phyloP scores from a whole-genome alignment of 2,329 filamentous ascomycete species.

The Apiospora saccharicola region DNA sequence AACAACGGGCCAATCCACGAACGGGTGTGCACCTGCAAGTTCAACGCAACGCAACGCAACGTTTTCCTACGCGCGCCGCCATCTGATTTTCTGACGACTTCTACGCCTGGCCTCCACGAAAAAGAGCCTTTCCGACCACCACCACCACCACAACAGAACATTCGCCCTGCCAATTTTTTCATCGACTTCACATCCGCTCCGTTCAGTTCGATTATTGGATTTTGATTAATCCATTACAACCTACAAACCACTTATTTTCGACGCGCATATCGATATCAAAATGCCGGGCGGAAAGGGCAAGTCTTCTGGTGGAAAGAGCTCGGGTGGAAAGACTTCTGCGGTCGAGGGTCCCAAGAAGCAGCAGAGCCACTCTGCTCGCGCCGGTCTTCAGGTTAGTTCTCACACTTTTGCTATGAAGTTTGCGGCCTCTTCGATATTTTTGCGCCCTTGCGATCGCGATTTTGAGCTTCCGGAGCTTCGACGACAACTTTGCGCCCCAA shows the following conservation, averaged over 20 bases:
- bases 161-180: background rate
- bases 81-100: conserved; percentile 24
- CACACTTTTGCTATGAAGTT: conserved; percentile 25
- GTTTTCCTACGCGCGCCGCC: conserved; percentile 24
- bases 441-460: conserved; percentile 16
- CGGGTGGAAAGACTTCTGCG: conserved; percentile 45
- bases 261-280: conserved; percentile 39
- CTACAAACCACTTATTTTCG: background rate
- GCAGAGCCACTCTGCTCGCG: conserved; percentile 94
- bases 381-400: conserved; percentile 87
- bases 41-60: conserved; percentile 13
- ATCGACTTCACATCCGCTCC: conserved; percentile 3
- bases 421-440: background rate
- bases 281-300: conserved; percentile 94
- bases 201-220: background rate
- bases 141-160: conserved; percentile 17
- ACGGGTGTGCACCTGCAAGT: conserved; percentile 1
- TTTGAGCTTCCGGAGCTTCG: conserved; percentile 8
- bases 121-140: conserved; percentile 19
- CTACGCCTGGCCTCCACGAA: conserved; percentile 16
- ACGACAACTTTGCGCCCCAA: conserved; percentile 5
- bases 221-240: background rate
- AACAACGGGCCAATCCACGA: conserved; percentile 9
- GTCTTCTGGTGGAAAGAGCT: conserved; percentile 77
- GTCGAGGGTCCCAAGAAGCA: conserved; percentile 81